Percentiles rank a stretch among this genome's conserved stretches.
phyloP scores from a whole-genome alignment of 352 stramenopile genomes.

The Aphanomyces astaci region DNA sequence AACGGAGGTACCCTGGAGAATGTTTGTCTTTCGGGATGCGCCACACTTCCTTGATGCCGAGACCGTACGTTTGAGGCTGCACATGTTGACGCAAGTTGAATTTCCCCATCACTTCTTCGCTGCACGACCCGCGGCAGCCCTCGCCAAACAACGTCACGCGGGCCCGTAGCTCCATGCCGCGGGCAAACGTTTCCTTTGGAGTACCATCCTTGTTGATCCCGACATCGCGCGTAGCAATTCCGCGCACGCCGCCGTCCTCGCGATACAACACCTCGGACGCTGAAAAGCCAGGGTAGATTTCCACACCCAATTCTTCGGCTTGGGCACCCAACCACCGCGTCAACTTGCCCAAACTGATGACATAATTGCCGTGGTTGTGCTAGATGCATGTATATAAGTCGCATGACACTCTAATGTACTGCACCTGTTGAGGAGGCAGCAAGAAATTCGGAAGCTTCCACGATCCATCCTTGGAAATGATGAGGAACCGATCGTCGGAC shows the following conservation, averaged over 20 bases:
- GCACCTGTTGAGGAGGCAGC: constrained; percentile 86
- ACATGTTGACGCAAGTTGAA: constrained; percentile 90
- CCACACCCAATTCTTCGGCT: constrained; percentile 96
- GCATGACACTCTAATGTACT: too few relatives aligned
- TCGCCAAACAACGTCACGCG: constrained; percentile 93
- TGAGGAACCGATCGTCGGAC: constrained; percentile 90
- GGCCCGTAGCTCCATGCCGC: constrained; percentile 95
- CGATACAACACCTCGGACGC: constrained; percentile 88
- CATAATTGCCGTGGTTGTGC: constrained; percentile 99
- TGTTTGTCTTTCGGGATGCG: constrained; percentile 89
- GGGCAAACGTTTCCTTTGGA: constrained; percentile 94
- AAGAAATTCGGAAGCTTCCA: constrained; percentile 89
- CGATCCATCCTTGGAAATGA: constrained; percentile 84
- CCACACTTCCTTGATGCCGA: constrained; percentile 99
- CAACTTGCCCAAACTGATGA: constrained; percentile 96
- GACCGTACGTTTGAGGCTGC: constrained; percentile 95
- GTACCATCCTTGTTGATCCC: constrained; percentile 95
- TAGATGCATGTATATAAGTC: constrained; percentile 34
- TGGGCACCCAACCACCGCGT: constrained; percentile 94
- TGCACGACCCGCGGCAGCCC: constrained; percentile 95
- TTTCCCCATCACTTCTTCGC: constrained; percentile 94
- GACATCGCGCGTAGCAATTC: constrained; percentile 98
- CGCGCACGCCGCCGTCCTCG: constrained; percentile 75
- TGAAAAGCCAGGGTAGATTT: constrained; percentile 99
- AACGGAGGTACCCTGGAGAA: constrained; percentile 84